Evolutionary conservation across 306 rosid genomes (phyloP), one percentile per base, ranked within the genome.

Genomic region (Hippophae gyantsensis): DNA sequence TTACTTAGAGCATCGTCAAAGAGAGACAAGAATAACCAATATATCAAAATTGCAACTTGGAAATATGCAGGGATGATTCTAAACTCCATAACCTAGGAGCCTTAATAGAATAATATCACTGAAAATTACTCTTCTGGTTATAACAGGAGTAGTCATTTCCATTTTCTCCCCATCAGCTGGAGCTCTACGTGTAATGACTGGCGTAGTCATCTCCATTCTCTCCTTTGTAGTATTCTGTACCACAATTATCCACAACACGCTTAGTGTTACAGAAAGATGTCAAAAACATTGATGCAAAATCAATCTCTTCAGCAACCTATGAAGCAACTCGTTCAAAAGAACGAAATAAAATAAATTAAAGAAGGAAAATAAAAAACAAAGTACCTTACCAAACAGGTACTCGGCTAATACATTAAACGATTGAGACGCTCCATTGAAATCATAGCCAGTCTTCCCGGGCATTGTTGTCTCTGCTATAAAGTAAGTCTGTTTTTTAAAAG

Each of bases 361-460:
- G 45, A 44, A 14, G 13, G 51, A 47, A 3, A 3, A 7, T 1
- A 46, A 18, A 27, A 43, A 52, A 60, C 69, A 45, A 50, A 79
- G 68, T 79, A 92, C 98, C 96, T 92, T 85, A 75, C 98, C 98
- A 59, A 92, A 92, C 67, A 87, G 96, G 83, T 87, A 92, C 66
- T 51, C 96, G 2, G 98, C 96, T 65, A 85, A 76, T 69, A 77
- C 83, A 76, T 92, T 92, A 67, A 92, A 92, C 69, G 98, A 87
- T 51, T 48, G 82, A 51, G 96, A 87, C 44, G 89, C 76, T 27
- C 98, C 86, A 10, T 61, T 64, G 70, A 87, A 87, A 75, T 87
- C 88, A 69, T 87, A 85, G 58, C 96, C 98, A 63, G 70, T 74
- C 64, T 74, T 87, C 75, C 98, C 96, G 5, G 95, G 95, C 93